Conservation (phyloP, 768 basidiomycete genomes). For the Inosperma sp. region DNA sequence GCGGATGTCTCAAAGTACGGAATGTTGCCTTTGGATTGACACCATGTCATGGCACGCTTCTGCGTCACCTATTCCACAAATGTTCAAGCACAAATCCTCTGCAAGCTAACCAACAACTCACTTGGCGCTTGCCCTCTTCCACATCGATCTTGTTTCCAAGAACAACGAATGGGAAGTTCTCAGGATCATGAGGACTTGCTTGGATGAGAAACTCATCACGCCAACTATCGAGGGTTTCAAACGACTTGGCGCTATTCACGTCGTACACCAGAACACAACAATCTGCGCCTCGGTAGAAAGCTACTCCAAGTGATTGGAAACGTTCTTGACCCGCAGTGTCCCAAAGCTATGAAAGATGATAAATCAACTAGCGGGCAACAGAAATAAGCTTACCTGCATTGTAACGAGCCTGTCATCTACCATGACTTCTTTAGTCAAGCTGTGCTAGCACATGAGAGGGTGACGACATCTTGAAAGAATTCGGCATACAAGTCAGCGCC, state of each 20-base stretch:
- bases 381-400: slow-evolving; percentile 71
- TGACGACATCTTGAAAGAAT: slow-evolving; percentile 12
- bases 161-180: slow-evolving; percentile 99
- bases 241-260: slow-evolving; percentile 97
- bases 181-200: slow-evolving; percentile 97
- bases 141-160: slow-evolving; percentile 99
- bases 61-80: slow-evolving; percentile 72
- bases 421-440: slow-evolving; percentile 97
- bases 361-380: neutral
- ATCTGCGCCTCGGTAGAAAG: slow-evolving; percentile 98
- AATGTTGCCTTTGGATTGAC: slow-evolving; percentile 98
- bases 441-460: slow-evolving; percentile 27
- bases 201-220: slow-evolving; percentile 99
- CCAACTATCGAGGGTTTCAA: slow-evolving; percentile 99
- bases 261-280: slow-evolving; percentile 99
- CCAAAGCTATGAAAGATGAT: slow-evolving; percentile 66
- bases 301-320: slow-evolving; percentile 98
- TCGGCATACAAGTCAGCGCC: slow-evolving; percentile 87
- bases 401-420: slow-evolving; percentile 97
- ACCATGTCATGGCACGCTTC: slow-evolving; percentile 99
- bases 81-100: neutral
- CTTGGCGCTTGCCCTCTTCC: slow-evolving; percentile 97
- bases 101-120: slow-evolving; percentile 30
- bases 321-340: slow-evolving; percentile 99
- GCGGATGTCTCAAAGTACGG: slow-evolving; percentile 99